Percentiles rank a stretch among this genome's conserved stretches.
Conservation (phyloP, 805 yeast genomes). For the Debaryomyces prosopidis region DNA sequence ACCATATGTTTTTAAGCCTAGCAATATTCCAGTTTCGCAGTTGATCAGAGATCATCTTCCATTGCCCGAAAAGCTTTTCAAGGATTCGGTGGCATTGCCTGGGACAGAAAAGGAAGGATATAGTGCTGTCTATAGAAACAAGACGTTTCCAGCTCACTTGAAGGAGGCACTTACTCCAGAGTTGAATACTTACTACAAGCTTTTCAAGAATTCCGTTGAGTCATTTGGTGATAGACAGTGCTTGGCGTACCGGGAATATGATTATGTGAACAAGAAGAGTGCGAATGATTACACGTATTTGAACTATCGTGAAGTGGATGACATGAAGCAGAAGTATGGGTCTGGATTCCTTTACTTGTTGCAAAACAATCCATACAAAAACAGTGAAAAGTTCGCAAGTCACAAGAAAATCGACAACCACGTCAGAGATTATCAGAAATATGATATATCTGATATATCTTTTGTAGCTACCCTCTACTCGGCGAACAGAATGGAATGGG, state of each 20-base stretch:
- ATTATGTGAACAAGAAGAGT: slow-evolving; percentile 13
- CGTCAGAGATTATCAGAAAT: slow-evolving; percentile 11
- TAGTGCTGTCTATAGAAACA: slow-evolving; percentile 42
- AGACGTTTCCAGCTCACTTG: slow-evolving; percentile 10
- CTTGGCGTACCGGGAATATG: slow-evolving; percentile 20
- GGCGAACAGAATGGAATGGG: slow-evolving; percentile 39
- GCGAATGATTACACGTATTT: slow-evolving; percentile 9
- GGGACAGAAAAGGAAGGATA: slow-evolving; percentile 15
- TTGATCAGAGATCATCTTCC: slow-evolving; percentile 11
- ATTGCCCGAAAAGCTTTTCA: slow-evolving; percentile 26
- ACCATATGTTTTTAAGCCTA: slow-evolving; percentile 1
- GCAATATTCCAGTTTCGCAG: not conserved
- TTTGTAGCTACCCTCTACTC: slow-evolving; percentile 35
- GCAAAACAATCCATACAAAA: slow-evolving; percentile 23
- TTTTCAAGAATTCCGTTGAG: slow-evolving; percentile 21
- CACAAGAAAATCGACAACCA: slow-evolving; percentile 21
- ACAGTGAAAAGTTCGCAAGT: slow-evolving; percentile 5
- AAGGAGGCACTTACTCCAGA: slow-evolving; percentile 16
- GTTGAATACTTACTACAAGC: slow-evolving; percentile 20
- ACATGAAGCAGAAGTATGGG: slow-evolving; percentile 34
- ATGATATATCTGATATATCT: slow-evolving; percentile 17
- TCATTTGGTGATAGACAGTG: slow-evolving; percentile 19
- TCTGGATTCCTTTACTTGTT: slow-evolving; percentile 37
- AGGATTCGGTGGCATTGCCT: slow-evolving; percentile 26
- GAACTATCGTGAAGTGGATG: slow-evolving; percentile 29